Evolutionary conservation across 768 basidiomycete genomes (phyloP), one percentile per base, ranked within the genome.

Genomic region (Mycena amicta): DNA sequence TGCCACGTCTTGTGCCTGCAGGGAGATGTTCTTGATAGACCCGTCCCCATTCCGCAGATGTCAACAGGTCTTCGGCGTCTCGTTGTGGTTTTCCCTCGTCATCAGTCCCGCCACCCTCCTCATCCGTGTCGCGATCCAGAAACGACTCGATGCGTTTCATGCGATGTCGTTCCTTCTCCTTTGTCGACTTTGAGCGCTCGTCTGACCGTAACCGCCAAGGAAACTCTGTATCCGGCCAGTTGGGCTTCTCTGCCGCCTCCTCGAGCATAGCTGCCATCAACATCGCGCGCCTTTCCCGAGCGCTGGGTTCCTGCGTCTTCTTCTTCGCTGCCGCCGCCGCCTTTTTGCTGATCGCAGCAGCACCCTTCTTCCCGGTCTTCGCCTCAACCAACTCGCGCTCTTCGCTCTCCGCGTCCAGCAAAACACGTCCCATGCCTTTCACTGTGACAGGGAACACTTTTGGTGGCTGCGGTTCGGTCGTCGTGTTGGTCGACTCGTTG

Each of bases 191-290:
- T 23, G 75, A 74, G 29, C 81, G 78, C 68, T 87, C 81, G 60
- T 83, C 78, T n/a, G 75, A 77, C 53, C 86, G 77, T 62, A 87
- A 68, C 50, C 81, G 81, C 92, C 91, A 93, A 22, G 92, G 91
- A 66, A 92, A 92, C 71, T 85, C 85, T 6, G 77, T 63, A 65
- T 93, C 92, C 5, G 87, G 87, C 91, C 92, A 93, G 67, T 90
- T 87, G 11, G 90, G 88, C 53, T 73, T 80, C 31, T 82, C 80
- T 2, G 68, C 49, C 4, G 67, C 61, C n/a, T 72, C 72, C 33
- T 77, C 78, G 20, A 68, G 64, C 5, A 59, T 63, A 40, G 62
- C 66, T 45, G 56, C 41, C 20, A 47, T 62, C 53, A 50, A 61
- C 62, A 18, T 62, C 57, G 65, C 58, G 59, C 71, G 71, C 63